Evolutionary conservation across 495 filamentous ascomycete genomes (phyloP).

Genomic region (Aspergillus leporis): DNA sequence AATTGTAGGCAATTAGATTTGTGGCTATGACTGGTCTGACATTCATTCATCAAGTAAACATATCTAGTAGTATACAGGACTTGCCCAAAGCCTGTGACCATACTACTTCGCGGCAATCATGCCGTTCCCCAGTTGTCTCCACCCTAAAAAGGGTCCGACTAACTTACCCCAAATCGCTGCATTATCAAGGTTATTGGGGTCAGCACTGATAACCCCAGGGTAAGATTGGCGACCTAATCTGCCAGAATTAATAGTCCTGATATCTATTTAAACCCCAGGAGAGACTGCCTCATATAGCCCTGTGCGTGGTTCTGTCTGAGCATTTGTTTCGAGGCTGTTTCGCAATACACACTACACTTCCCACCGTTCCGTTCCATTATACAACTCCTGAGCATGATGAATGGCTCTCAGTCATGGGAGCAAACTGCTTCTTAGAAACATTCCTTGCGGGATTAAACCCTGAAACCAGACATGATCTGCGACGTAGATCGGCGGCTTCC

Average conservation of each 20-base stretch:
- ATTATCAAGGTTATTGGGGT: not conserved
- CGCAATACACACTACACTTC: not conserved
- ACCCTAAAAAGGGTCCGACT: not conserved
- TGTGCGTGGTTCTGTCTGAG: not conserved
- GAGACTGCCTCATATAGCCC: no score
- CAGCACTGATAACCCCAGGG: not conserved
- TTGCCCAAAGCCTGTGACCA: no score
- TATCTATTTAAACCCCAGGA: no score
- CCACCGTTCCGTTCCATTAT: not conserved
- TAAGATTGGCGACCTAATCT: not conserved
- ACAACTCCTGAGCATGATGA: constrained; percentile 22
- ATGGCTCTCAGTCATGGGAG: constrained; percentile 28
- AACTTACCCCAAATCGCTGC: not conserved
- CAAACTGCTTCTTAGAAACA: constrained; percentile 35
- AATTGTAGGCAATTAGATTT: not conserved
- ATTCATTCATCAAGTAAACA: no score
- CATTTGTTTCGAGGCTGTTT: not conserved
- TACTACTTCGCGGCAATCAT: not conserved
- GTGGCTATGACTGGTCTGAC: no score
- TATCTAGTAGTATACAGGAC: no score
- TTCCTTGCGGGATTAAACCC: constrained; percentile 25
- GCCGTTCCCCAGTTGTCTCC: not conserved
- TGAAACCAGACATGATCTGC: constrained; percentile 31
- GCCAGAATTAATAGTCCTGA: no score
- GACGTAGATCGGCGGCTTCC: constrained; percentile 29